Percentiles rank a stretch among this genome's conserved stretches.
phyloP scores from a whole-genome alignment of 768 basidiomycete species.

The Suillus fuscotomentosus region DNA sequence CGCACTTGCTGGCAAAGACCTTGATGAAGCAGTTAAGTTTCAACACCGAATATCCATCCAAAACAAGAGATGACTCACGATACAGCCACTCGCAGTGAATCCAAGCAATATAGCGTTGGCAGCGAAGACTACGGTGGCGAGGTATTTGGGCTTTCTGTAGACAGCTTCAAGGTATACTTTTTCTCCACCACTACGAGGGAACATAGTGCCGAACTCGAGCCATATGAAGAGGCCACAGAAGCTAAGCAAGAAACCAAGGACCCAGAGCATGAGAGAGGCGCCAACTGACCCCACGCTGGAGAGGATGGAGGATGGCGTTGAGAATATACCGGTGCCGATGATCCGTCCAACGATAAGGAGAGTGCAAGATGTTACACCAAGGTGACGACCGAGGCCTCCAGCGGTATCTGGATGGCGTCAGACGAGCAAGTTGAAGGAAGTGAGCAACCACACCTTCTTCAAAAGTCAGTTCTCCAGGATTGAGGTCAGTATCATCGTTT shows the following conservation, averaged over 20 bases:
- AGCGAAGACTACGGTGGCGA: conserved; percentile 50
- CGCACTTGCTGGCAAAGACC: conserved; percentile 38
- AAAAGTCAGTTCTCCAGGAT: conserved; percentile 45
- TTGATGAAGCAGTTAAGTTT: conserved; percentile 4
- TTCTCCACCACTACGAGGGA: conserved; percentile 59
- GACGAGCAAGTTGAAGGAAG: neutral
- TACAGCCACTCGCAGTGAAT: conserved; percentile 45
- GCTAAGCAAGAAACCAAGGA: conserved; percentile 57
- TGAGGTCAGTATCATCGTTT: conserved; percentile 21
- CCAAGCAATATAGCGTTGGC: conserved; percentile 44
- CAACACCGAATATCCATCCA: neutral
- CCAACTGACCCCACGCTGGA: conserved; percentile 55
- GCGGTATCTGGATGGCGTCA: conserved; percentile 38
- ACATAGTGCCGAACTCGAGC: conserved; percentile 66
- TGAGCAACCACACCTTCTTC: conserved; percentile 42
- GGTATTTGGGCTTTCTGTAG: conserved; percentile 44
- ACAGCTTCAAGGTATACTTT: conserved; percentile 62
- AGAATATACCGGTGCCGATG: conserved; percentile 67
- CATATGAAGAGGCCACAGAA: conserved; percentile 61
- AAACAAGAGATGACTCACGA: conserved; percentile 34
- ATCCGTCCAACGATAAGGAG: conserved; percentile 57
- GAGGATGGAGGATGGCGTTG: conserved; percentile 59
- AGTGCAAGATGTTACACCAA: conserved; percentile 56
- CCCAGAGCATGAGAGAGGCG: conserved; percentile 63
- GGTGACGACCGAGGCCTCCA: conserved; percentile 57